Conservation (phyloP, 345 rosid genomes). For the Cochlearia excelsa region DNA sequence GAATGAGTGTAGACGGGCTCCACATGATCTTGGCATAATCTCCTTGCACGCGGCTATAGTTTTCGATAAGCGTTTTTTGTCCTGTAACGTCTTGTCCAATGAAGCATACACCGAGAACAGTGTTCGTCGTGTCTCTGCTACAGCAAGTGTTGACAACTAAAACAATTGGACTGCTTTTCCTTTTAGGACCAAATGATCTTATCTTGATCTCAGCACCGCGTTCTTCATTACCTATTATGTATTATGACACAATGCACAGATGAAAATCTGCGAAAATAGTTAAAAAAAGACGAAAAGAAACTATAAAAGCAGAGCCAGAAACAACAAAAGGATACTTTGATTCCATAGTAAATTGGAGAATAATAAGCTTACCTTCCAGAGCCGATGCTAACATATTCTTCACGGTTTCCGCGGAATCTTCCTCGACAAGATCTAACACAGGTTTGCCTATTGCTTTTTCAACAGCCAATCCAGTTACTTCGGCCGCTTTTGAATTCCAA, state of each 20-base stretch:
- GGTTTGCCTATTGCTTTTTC: slow-evolving; percentile 72
- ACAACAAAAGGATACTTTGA: slow-evolving; percentile 8
- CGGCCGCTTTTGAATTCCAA: slow-evolving; percentile 78
- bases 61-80: slow-evolving; percentile 54
- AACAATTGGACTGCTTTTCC: slow-evolving; percentile 49
- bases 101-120: slow-evolving; percentile 71
- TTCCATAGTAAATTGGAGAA: background rate
- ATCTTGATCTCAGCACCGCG: slow-evolving; percentile 62
- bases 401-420: slow-evolving; percentile 41
- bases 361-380: slow-evolving; percentile 49
- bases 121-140: slow-evolving; percentile 55
- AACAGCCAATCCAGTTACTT: slow-evolving; percentile 64
- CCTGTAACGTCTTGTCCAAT: slow-evolving; percentile 78
- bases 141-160: slow-evolving; percentile 74
- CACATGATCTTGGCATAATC: slow-evolving; percentile 68
- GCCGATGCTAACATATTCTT: slow-evolving; percentile 51
- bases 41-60: slow-evolving; percentile 58
- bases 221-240: slow-evolving; percentile 64
- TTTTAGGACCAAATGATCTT: slow-evolving; percentile 47
- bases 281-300: slow-evolving; percentile 22
- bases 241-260: slow-evolving; percentile 40
- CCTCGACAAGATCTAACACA: slow-evolving; percentile 53
- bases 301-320: background rate
- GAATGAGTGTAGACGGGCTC: slow-evolving; percentile 69
- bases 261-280: slow-evolving; percentile 26